A percentile compares a stretch with the other conserved stretches of the same genome.
These are phyloP conservation scores for Vachellia collinsii DNA, from an alignment of 306 rosid genomes.

Conservation along the genomic window DNA sequence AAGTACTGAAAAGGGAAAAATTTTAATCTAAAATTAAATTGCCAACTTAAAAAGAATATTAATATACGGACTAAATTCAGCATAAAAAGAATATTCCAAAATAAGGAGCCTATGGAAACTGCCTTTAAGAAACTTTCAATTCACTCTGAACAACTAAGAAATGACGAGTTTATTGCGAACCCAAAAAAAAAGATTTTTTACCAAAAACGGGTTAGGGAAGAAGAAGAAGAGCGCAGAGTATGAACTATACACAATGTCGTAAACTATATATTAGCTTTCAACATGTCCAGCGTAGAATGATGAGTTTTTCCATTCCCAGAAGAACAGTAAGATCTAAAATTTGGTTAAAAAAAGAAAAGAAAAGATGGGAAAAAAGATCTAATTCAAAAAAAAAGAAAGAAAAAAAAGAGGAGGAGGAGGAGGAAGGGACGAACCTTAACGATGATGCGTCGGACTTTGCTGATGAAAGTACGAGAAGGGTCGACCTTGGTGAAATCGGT, in stretches of 20 bases:
- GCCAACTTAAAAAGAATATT: too few species aligned
- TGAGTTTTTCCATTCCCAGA: not conserved
- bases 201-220: too few species aligned
- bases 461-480: conserved; percentile 64
- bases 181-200: too few species aligned
- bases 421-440: conserved; percentile 54
- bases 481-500: conserved; percentile 48
- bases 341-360: not conserved
- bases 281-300: too few species aligned
- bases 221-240: not conserved
- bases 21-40: too few species aligned
- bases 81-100: not conserved
- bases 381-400: not conserved
- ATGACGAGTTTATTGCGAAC: not conserved
- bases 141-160: not conserved
- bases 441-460: conserved; percentile 67
- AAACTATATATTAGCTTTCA: too few species aligned
- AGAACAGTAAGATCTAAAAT: not conserved
- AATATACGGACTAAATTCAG: too few species aligned
- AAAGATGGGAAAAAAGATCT: too few species aligned
- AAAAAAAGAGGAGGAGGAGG: not conserved
- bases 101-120: not conserved
- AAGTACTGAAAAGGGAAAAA: too few species aligned
- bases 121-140: not conserved
- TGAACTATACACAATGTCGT: not conserved